Evolutionary conservation across 306 rosid genomes (phyloP), one percentile per base, ranked within the genome.

Genomic region (Quercus gilva): DNA sequence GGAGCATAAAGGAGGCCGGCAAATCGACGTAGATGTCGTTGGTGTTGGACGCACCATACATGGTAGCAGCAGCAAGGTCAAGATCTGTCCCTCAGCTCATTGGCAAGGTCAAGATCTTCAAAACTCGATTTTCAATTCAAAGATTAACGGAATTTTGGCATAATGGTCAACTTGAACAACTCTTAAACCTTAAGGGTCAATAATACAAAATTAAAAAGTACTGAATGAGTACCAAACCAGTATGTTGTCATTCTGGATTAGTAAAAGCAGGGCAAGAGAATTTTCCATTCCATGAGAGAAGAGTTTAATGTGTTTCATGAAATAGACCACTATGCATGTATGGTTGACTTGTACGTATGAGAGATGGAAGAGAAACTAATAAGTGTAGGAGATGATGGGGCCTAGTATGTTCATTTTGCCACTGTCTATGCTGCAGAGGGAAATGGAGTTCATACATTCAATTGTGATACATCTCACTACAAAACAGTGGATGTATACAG

Each of bases 371-470:
- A 88, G 70, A 37, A 82, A 52, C 80, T 93, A 61, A 25, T 88
- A 64, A 59, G 71, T 28, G 90, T 84, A 76, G 91, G 80, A 53
- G 85, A 82, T 69, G 74, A 78, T 8, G 91, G 85, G 55, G 88
- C 95, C 82, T 81, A 94, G 81, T 89, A 84, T 75, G 96, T 93
- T 76, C 94, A 93, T 79, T 73, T 93, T 86, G 96, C 92, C 64
- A 93, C 91, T 80, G 86, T 80, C 37, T 91, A 91, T 84, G 96
- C 97, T 71, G 81, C 96, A 53, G 89, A 83, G 41, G 94, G 91
- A 76, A 87, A 86, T 83, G 85, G 85, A 57, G 80, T 83, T 51
- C 94, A 93, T 78, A 82, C 85, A 73, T 93, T 93, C 83, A 89
- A 88, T 71, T 91, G 89, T 23, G 91, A 88, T 81, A 70, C 79